These are phyloP conservation scores for Dipteronia sinensis DNA, from an alignment of 345 rosid species.

Conservation along the genomic window DNA sequence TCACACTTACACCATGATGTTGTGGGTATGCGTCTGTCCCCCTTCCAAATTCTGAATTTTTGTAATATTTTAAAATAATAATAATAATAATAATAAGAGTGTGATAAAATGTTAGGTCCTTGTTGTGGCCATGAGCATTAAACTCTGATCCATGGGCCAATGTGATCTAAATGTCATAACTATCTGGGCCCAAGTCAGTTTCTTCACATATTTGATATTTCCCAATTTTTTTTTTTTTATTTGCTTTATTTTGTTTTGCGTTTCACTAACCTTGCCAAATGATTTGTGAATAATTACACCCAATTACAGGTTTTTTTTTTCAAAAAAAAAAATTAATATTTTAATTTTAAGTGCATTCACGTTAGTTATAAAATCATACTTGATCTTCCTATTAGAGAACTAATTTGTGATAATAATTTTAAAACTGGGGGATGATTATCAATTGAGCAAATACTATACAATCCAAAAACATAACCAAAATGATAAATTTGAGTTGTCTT, in stretches of 20 bases:
- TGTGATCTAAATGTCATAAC: neutral
- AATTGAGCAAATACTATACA: no score
- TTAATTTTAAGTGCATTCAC: no score
- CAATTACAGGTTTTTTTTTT: no score
- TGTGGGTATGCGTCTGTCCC: no score
- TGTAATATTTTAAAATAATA: no score
- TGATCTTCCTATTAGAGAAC: no score
- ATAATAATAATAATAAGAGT: no score
- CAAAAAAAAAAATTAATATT: no score
- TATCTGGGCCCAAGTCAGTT: neutral
- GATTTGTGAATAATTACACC: neutral
- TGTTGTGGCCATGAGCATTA: neutral
- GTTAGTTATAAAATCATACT: neutral
- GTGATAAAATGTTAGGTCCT: neutral
- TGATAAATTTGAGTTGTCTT: no score
- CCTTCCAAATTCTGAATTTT: no score
- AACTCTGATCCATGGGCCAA: neutral
- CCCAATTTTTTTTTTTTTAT: neutral
- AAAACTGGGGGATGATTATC: neutral
- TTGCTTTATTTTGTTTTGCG: neutral
- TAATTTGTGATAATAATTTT: neutral
- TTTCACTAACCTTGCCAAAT: neutral
- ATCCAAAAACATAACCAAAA: no score
- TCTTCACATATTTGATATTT: neutral
- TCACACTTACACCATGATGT: no score